Evolutionary conservation across 1,284 basidiomycete genomes (phyloP), one percentile per base, ranked within the genome.

Genomic region (Coriolopsis trogii): DNA sequence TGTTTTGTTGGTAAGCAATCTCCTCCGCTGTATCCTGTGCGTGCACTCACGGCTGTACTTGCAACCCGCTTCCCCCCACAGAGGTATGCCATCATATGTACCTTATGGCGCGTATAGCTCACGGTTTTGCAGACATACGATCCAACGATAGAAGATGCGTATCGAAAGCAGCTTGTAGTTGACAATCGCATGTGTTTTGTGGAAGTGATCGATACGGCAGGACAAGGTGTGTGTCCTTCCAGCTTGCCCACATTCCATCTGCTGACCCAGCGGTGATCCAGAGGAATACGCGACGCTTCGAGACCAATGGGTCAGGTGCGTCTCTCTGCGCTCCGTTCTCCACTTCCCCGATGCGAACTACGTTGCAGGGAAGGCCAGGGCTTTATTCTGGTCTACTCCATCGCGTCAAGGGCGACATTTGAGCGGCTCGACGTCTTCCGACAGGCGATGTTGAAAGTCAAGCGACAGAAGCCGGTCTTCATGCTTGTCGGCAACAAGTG

Each of bases 341-440:
- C 44, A 23, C 31, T 41, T 52, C 18, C n/a, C 30, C 43, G 40
- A 49, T 49, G 41, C 38, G 55, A 45, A 58, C 39, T 43, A 55
- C 56, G 38, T 48, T 54, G 30, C 75, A 95, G 96, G 45, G 97
- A 98, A 70, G 96, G 97, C 57, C 95, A 99, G 76, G 97, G 96
- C 9, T 99, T 99, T 75, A 89, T 99, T 59, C 84, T 99, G 52
- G 97, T 99, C 51, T 99, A 99, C 76, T 97, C 94, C 46, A 98
- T 99, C 70, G 93, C 95, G 47, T 95, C 94, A 39, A 84, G 94
- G 67, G 87, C 88, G 63, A 95, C 95, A 23, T 98, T 98, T 63
- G 93, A 98, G 66, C 91, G 95, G 28, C 85, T 96, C 55, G 91
- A 94, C 66, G 89, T 93, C 61, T 98, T 98, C 76, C 90, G 95